A percentile compares a stretch with the other conserved stretches of the same genome.
Evolutionary conservation across 225 moss, liverwort and hornwort genomes (phyloP).

Genomic region (Pleurozium schreberi): DNA sequence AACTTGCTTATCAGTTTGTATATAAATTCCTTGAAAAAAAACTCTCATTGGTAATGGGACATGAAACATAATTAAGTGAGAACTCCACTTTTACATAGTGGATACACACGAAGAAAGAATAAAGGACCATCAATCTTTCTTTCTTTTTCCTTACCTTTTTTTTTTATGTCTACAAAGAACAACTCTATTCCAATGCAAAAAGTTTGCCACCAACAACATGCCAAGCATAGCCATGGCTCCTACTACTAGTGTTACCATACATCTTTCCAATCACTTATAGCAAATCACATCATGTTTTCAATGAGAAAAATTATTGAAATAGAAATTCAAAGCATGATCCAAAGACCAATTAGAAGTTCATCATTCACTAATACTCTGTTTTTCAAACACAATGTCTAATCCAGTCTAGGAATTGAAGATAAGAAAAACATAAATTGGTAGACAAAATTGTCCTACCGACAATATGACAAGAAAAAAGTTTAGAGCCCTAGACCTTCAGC

Average conservation of each 20-base stretch:
- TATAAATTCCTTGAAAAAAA: background rate
- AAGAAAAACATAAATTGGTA: background rate
- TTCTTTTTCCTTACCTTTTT: background rate
- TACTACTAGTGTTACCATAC: background rate
- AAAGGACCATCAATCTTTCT: background rate
- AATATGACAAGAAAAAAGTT: background rate
- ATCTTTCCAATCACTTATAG: background rate
- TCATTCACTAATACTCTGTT: background rate
- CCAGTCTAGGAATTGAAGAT: background rate
- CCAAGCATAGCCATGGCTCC: background rate
- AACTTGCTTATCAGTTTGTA: background rate
- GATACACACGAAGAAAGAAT: background rate
- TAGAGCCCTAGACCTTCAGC: background rate
- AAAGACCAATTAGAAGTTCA: background rate
- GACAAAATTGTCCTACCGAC: background rate
- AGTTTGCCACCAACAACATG: background rate
- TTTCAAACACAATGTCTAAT: background rate
- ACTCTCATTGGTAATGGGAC: background rate
- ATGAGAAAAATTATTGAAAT: background rate
- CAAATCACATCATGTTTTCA: background rate
- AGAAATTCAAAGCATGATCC: background rate
- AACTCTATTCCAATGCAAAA: background rate
- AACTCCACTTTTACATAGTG: background rate
- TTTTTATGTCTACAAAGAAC: background rate
- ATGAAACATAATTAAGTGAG: background rate